phyloP scores from a whole-genome alignment of 176 grass and related monocot genomes.

The Melocanna baccifera region DNA sequence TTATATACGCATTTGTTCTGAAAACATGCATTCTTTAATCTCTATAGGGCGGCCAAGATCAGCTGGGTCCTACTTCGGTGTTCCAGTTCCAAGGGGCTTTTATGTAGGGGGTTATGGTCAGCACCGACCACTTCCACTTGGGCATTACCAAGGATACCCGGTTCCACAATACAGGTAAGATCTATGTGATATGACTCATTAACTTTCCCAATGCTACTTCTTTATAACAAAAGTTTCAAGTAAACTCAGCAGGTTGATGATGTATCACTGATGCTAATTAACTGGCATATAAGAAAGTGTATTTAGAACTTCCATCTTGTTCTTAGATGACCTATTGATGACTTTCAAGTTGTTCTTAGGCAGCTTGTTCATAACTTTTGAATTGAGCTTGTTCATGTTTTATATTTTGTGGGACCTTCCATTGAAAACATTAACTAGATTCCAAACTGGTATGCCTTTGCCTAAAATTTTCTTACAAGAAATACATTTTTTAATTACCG shows the following conservation, averaged over 20 bases:
- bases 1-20: neutral
- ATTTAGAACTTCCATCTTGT: neutral
- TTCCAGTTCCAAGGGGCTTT: conserved; percentile 61
- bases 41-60: conserved; percentile 71
- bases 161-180: conserved; percentile 71
- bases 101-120: conserved; percentile 65
- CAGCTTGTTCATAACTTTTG: neutral
- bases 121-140: conserved; percentile 54
- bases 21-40: conserved; percentile 24
- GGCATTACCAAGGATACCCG: conserved; percentile 68
- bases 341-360: neutral
- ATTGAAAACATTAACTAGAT: neutral
- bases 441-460: neutral
- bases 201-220: neutral
- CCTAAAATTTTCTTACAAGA: neutral
- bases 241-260: neutral
- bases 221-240: neutral
- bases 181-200: neutral
- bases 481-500: neutral
- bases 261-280: neutral
- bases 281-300: neutral
- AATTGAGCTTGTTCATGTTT: neutral
- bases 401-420: neutral
- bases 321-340: neutral
- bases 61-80: conserved; percentile 61